A percentile compares a stretch with the other conserved stretches of the same genome.
Conservation (phyloP, 768 basidiomycete genomes). For the Lactarius sp. region DNA sequence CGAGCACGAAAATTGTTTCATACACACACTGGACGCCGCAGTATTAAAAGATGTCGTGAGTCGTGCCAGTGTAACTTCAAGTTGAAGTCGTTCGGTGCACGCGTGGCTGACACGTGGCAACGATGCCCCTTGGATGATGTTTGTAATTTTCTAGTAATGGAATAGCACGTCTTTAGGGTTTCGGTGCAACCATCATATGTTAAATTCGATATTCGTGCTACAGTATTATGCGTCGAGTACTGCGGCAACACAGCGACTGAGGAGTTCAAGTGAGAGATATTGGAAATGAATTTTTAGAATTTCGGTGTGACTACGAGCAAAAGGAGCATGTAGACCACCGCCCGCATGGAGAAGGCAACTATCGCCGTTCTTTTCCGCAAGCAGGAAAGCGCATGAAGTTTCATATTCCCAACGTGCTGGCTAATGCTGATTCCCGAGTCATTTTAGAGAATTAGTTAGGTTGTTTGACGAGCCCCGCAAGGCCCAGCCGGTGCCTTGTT, state of each 20-base stretch:
- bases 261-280: neutral
- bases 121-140: neutral
- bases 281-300: neutral
- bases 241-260: slow-evolving; percentile 12
- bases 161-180: neutral
- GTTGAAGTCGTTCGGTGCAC: neutral
- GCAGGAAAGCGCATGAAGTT: neutral
- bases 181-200: slow-evolving; percentile 1
- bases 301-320: neutral
- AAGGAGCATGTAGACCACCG: neutral
- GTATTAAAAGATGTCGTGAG: neutral
- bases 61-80: neutral
- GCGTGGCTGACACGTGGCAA: slow-evolving; percentile 13
- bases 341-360: neutral
- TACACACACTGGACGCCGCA: neutral
- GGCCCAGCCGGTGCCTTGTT: neutral
- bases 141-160: slow-evolving; percentile 11
- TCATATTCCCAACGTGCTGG: slow-evolving; percentile 1
- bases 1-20: neutral
- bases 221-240: neutral
- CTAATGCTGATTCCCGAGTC: neutral
- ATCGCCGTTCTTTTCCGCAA: neutral
- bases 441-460: neutral
- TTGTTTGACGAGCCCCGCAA: no score
- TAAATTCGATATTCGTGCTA: neutral